Evolutionary conservation across 179 eudicot genomes (phyloP).

Genomic region (Beta lomatogona): DNA sequence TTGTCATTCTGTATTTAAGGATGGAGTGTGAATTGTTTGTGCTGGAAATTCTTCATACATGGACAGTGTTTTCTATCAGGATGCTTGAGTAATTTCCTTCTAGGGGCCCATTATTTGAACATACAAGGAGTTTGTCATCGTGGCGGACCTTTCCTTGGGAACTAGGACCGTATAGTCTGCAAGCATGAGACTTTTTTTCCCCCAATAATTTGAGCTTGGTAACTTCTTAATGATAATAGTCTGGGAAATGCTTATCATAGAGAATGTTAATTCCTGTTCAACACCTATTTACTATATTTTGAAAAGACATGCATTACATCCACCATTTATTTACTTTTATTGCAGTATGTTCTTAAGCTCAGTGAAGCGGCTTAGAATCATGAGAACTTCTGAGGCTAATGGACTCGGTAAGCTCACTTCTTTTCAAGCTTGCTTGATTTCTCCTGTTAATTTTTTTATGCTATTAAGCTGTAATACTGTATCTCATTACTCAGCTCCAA

Average conservation of each 20-base stretch:
- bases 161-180: too few relatives aligned
- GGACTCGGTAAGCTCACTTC: constrained; percentile 59
- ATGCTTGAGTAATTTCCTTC: background rate
- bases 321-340: background rate
- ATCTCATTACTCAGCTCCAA: constrained; percentile 49
- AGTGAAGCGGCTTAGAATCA: constrained; percentile 80
- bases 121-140: background rate
- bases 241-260: background rate
- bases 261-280: background rate
- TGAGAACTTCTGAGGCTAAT: constrained; percentile 84
- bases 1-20: background rate
- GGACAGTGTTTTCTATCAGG: background rate
- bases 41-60: background rate
- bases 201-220: background rate
- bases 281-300: background rate
- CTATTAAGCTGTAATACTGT: background rate
- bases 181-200: too few relatives aligned
- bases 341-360: constrained; percentile 72
- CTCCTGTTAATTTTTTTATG: too few relatives aligned
- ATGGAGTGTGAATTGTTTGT: background rate
- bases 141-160: background rate
- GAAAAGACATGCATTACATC: background rate
- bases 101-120: background rate
- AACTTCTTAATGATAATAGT: background rate
- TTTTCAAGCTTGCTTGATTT: background rate